Evolutionary conservation across 2,329 filamentous ascomycete genomes (phyloP).

Genomic region (Parafenestella ontariensis): DNA sequence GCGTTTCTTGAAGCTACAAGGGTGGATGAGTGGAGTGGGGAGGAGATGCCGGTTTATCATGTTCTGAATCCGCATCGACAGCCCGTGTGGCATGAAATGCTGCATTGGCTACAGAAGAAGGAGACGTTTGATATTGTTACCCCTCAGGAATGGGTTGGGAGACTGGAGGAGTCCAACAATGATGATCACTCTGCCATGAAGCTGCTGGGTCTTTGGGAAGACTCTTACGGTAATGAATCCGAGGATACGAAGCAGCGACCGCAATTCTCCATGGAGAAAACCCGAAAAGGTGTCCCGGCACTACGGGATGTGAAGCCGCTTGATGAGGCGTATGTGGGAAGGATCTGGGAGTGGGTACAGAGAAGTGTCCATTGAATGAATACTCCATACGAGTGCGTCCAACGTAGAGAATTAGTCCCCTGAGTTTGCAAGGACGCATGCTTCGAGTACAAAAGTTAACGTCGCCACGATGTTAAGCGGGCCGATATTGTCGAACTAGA

Average conservation of each 20-base stretch:
- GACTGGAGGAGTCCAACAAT: conserved; percentile 45
- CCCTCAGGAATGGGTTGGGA: conserved; percentile 52
- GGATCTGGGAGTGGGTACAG: conserved; percentile 53
- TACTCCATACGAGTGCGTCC: background rate
- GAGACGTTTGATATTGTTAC: conserved; percentile 52
- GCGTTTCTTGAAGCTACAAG: conserved; percentile 55
- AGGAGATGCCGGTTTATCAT: conserved; percentile 53
- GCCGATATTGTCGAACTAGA: background rate
- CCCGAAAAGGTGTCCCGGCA: conserved; percentile 41
- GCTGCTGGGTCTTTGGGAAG: conserved; percentile 60
- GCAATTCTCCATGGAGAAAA: conserved; percentile 47
- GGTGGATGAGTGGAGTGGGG: conserved; percentile 1
- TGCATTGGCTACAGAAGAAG: conserved; percentile 53
- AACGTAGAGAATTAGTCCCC: background rate
- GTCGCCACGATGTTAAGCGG: background rate
- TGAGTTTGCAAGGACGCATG: background rate
- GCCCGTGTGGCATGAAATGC: conserved; percentile 56
- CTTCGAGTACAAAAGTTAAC: no score
- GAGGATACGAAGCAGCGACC: conserved; percentile 8
- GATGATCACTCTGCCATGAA: conserved; percentile 55
- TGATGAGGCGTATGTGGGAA: conserved; percentile 52
- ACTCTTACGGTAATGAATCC: conserved; percentile 44
- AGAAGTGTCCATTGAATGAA: conserved; percentile 22
- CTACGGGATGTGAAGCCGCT: conserved; percentile 50
- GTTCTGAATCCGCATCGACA: conserved; percentile 56